Percentiles rank a stretch among this genome's conserved stretches.
Conservation (phyloP, 257 asterid species). For the Echium plantagineum region DNA sequence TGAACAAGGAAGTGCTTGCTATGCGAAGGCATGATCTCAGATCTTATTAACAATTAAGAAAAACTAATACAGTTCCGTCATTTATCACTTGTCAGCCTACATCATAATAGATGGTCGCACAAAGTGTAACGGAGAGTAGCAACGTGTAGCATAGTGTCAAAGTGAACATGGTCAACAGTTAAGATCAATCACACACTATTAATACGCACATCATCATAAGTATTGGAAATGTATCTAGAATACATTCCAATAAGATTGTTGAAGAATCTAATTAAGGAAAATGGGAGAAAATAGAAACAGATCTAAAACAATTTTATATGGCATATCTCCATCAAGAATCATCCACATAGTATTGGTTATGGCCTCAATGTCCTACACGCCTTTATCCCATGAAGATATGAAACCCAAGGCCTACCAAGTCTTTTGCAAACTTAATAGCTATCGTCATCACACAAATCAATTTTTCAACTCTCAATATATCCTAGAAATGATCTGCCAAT, state of each 20-base stretch:
- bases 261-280: no score
- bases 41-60: neutral
- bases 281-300: neutral
- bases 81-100: no score
- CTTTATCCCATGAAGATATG: neutral
- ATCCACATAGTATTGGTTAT: neutral
- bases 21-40: neutral
- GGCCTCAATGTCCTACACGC: neutral
- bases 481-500: no score
- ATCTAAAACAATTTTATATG: neutral
- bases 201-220: no score
- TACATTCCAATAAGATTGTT: no score
- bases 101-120: no score
- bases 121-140: no score
- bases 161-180: neutral
- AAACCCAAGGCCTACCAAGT: neutral
- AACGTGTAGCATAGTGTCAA: no score
- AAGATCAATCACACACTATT: neutral
- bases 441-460: no score
- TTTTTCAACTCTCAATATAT: no score
- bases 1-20: neutral
- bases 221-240: no score
- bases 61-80: neutral
- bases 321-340: neutral
- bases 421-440: neutral